These are phyloP conservation scores for Penicillium paxilli DNA, from an alignment of 495 filamentous ascomycete genomes.

Conservation along the genomic window DNA sequence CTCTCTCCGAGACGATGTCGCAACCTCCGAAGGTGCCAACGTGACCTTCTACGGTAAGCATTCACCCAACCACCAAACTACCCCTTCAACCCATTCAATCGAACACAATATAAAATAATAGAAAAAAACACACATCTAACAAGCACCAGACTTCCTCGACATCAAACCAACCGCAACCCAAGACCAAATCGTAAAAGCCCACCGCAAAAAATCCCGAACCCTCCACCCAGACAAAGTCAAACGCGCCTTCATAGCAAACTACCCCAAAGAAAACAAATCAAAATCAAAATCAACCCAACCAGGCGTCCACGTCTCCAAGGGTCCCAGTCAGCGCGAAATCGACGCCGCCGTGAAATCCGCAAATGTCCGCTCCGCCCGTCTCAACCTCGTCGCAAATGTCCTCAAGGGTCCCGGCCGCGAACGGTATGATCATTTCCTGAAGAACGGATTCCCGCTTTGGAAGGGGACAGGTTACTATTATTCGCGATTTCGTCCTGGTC, in stretches of 20 bases:
- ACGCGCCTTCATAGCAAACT: constrained; percentile 74
- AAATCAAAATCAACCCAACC: constrained; percentile 55
- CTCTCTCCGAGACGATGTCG: constrained; percentile 82
- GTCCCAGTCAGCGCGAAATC: constrained; percentile 71
- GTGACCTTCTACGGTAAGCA: constrained; percentile 84
- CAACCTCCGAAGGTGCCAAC: constrained; percentile 70
- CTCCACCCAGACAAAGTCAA: constrained; percentile 96
- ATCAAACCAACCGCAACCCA: constrained; percentile 69
- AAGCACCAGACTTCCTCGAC: constrained; percentile 70
- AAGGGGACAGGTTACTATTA: constrained; percentile 99
- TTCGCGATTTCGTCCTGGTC: constrained; percentile 82
- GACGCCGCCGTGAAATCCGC: constrained; percentile 74
- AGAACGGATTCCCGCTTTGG: constrained; percentile 93
- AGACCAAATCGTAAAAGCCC: constrained; percentile 91
- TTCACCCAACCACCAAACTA: background rate
- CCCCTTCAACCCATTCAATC: background rate
- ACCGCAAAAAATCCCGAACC: constrained; percentile 77
- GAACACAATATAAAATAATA: too few relatives aligned
- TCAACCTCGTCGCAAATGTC: constrained; percentile 81
- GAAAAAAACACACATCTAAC: too few relatives aligned
- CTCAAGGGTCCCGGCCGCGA: constrained; percentile 76
- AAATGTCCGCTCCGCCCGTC: constrained; percentile 73
- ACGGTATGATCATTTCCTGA: constrained; percentile 94
- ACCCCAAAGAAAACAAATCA: constrained; percentile 60
- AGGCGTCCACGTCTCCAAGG: constrained; percentile 66